Percentiles rank a stretch among this genome's conserved stretches.
These are phyloP conservation scores for Rhipidocladum racemiflorum DNA, from an alignment of 176 grass and related monocot genomes.

Conservation along the genomic window DNA sequence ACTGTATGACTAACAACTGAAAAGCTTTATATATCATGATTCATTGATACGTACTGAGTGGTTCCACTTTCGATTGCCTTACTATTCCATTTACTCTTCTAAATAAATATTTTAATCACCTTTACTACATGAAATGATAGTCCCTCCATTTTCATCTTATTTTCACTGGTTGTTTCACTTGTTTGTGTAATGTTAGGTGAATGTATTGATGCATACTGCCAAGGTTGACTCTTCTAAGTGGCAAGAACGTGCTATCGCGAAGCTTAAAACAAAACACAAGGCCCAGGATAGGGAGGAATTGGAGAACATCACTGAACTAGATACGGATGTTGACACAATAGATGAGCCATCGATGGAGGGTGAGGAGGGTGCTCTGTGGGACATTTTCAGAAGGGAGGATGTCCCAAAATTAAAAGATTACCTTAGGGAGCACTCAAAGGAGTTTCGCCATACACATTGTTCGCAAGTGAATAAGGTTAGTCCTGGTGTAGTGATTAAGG, in stretches of 20 bases:
- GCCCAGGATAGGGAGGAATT: slow-evolving; percentile 15
- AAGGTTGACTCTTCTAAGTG: slow-evolving; percentile 13
- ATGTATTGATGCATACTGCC: slow-evolving; percentile 54
- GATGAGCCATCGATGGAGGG: neutral
- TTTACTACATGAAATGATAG: too few species aligned
- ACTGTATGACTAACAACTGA: neutral
- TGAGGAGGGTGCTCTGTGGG: slow-evolving; percentile 48
- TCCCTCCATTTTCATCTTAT: neutral
- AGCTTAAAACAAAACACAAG: slow-evolving; percentile 29
- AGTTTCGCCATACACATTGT: slow-evolving; percentile 53
- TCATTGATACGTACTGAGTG: neutral
- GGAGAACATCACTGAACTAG: neutral
- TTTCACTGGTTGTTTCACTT: neutral
- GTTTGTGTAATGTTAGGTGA: slow-evolving; percentile 29
- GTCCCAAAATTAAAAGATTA: slow-evolving; percentile 33
- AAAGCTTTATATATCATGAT: neutral
- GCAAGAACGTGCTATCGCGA: slow-evolving; percentile 24
- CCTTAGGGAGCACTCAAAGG: slow-evolving; percentile 40
- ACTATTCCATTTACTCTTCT: neutral
- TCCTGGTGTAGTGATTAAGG: neutral
- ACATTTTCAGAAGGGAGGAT: slow-evolving; percentile 59
- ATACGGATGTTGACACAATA: neutral
- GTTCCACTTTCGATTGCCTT: too few species aligned
- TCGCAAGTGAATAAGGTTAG: slow-evolving; percentile 43
- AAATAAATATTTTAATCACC: neutral